These are phyloP conservation scores for Silene noctiflora DNA, from an alignment of 179 eudicot species.

Conservation along the genomic window DNA sequence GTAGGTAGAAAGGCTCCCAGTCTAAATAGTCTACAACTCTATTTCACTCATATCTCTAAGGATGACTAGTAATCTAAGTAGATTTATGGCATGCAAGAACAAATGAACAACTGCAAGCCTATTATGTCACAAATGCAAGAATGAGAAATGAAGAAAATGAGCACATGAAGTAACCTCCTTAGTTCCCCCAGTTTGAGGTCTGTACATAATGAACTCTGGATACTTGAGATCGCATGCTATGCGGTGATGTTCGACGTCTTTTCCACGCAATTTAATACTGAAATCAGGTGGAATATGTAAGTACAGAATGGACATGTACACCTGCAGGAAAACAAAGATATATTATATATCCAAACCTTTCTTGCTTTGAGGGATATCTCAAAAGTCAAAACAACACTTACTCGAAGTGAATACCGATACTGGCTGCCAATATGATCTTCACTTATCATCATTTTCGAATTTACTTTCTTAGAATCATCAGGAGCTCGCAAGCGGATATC, in stretches of 20 bases:
- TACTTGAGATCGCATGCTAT: constrained; percentile 73
- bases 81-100: constrained; percentile 5
- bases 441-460: constrained; percentile 24
- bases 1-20: neutral
- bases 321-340: constrained; percentile 18
- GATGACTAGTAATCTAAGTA: neutral
- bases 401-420: constrained; percentile 71
- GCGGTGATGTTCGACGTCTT: constrained; percentile 60
- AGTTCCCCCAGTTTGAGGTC: constrained; percentile 61
- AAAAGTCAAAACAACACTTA: constrained; percentile 34
- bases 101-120: neutral
- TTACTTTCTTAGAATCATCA: constrained; percentile 18
- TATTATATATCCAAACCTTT: neutral
- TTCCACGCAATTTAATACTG: constrained; percentile 63
- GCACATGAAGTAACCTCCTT: constrained; percentile 48
- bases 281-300: constrained; percentile 61
- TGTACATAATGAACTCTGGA: constrained; percentile 73
- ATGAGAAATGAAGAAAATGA: neutral
- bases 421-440: constrained; percentile 68
- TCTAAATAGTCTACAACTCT: neutral
- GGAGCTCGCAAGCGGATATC: constrained; percentile 53
- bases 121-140: neutral
- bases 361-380: neutral
- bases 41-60: neutral
- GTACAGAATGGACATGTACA: constrained; percentile 73